Conservation (phyloP, 2,329 filamentous ascomycete species). For the Talaromyces piceae region DNA sequence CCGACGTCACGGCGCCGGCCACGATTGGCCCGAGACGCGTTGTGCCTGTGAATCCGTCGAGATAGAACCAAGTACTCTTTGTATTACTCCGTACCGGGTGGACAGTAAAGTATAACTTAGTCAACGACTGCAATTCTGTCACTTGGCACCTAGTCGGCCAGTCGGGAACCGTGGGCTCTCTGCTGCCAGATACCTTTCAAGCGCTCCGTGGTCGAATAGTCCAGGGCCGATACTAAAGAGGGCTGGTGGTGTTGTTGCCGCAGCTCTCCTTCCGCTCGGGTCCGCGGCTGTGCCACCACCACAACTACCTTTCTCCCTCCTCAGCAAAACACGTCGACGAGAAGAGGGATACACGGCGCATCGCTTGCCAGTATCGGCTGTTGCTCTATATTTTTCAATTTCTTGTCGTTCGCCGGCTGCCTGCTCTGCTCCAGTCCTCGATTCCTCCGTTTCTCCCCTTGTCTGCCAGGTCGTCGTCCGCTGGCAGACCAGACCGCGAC, state of each 20-base stretch:
- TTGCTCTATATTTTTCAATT: not conserved
- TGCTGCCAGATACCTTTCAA: not conserved
- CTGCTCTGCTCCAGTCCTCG: not conserved
- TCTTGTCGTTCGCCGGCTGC: not conserved
- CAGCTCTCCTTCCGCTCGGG: constrained; percentile 1
- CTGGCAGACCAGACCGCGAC: not conserved
- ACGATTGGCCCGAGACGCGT: not conserved
- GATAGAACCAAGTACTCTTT: no score
- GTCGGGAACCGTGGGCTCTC: not conserved
- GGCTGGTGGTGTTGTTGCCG: not conserved
- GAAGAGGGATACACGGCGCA: no score
- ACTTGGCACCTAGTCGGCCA: no score
- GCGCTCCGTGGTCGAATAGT: not conserved
- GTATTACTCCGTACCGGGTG: no score
- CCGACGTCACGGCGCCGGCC: not conserved
- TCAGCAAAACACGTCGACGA: no score
- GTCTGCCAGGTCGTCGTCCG: not conserved
- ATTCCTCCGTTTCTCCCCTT: not conserved
- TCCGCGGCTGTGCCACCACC: not conserved
- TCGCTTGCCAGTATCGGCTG: not conserved
- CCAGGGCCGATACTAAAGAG: no score
- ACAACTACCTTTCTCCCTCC: not conserved
- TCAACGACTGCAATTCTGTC: no score
- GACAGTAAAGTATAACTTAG: no score
- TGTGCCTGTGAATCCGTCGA: not conserved